A percentile compares a stretch with the other conserved stretches of the same genome.
These are phyloP conservation scores for Fusarium goolgardi DNA, from an alignment of 2,329 filamentous ascomycete genomes.

Conservation along the genomic window DNA sequence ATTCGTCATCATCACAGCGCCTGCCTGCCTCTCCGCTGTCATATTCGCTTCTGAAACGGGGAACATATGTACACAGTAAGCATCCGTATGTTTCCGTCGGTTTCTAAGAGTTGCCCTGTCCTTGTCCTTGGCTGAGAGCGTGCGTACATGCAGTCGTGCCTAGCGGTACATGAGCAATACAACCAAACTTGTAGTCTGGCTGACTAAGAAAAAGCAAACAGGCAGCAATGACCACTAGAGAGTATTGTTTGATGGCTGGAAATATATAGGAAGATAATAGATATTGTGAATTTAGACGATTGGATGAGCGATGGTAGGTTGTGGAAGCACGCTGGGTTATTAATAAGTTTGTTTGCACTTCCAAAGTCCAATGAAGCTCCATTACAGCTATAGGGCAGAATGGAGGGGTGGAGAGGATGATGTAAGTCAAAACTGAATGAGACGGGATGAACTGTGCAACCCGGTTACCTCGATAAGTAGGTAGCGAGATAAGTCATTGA, in stretches of 20 bases:
- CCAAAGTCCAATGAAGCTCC: constrained; percentile 11
- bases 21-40: constrained; percentile 23
- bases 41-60: constrained; percentile 7
- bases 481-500: neutral
- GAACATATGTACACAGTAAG: constrained; percentile 9
- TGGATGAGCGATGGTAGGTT: neutral
- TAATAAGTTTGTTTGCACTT: neutral
- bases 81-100: constrained; percentile 30
- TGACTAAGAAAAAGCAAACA: constrained; percentile 1
- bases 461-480: neutral
- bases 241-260: neutral
- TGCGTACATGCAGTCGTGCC: constrained; percentile 16
- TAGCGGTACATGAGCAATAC: constrained; percentile 11
- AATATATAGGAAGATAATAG: neutral
- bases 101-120: constrained; percentile 14
- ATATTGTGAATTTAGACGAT: neutral
- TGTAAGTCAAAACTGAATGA: constrained; percentile 25
- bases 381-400: constrained; percentile 22
- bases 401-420: constrained; percentile 22
- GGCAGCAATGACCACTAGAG: neutral
- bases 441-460: constrained; percentile 11
- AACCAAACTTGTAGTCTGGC: constrained; percentile 7
- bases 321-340: constrained; percentile 9
- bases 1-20: constrained; percentile 34
- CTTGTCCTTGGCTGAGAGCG: constrained; percentile 5